Conservation (phyloP, 1,284 basidiomycete species). For the Fomes fomentarius region DNA sequence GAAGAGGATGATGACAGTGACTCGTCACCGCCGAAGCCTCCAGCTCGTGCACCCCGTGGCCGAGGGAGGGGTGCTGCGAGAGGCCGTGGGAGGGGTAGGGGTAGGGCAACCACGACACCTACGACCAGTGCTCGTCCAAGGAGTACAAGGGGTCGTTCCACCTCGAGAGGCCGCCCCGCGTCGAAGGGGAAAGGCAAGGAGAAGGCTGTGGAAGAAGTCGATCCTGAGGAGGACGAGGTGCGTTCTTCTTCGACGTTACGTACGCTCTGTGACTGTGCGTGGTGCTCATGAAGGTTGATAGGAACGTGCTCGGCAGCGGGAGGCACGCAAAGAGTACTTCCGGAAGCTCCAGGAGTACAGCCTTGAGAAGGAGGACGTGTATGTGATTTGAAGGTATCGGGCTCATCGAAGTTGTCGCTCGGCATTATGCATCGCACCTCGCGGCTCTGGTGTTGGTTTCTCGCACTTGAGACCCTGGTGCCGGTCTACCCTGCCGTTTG, state of each 20-base stretch:
- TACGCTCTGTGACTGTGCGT: not conserved
- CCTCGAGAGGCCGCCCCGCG: slow-evolving; percentile 12
- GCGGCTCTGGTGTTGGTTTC: not conserved
- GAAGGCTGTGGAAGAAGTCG: slow-evolving; percentile 17
- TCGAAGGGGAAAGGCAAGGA: slow-evolving; percentile 27
- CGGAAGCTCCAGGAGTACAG: slow-evolving; percentile 33
- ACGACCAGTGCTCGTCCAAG: not conserved
- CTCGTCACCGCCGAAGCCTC: slow-evolving; percentile 14
- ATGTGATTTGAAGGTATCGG: slow-evolving; percentile 28
- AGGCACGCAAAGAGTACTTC: slow-evolving; percentile 35
- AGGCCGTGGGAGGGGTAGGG: slow-evolving; percentile 2
- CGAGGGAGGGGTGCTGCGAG: not conserved
- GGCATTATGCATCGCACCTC: not conserved
- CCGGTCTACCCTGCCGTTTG: too few relatives aligned
- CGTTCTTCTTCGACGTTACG: not conserved
- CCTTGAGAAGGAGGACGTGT: slow-evolving; percentile 36
- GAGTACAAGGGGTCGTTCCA: not conserved
- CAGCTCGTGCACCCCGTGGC: slow-evolving; percentile 17
- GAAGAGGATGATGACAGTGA: slow-evolving; percentile 6
- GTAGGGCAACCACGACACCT: not conserved
- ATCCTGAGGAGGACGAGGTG: slow-evolving; percentile 29
- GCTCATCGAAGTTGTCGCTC: not conserved
- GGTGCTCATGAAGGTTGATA: not conserved
- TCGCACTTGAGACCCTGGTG: too few relatives aligned
- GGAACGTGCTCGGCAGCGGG: slow-evolving; percentile 27